Conservation (phyloP, 805 yeast species). For the Kluyveromyces wickerhamii region DNA sequence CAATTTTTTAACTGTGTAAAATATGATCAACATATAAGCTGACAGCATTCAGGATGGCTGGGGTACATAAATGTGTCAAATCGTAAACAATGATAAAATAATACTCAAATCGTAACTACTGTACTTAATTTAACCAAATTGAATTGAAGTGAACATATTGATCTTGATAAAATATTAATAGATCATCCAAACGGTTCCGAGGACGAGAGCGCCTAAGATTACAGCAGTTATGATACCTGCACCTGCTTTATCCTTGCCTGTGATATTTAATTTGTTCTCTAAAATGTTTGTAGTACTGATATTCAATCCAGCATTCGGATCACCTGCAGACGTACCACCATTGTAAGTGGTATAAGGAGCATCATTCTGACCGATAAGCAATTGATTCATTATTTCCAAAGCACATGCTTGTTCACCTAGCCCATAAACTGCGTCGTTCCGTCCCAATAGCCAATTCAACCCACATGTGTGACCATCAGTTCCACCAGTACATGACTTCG, state of each 20-base stretch:
- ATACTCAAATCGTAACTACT: no score
- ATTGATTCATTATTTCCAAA: slow-evolving; percentile 49
- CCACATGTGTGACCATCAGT: slow-evolving; percentile 87
- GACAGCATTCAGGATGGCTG: no score
- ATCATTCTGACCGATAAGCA: slow-evolving; percentile 31
- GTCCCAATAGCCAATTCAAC: slow-evolving; percentile 57
- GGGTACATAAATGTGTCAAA: no score
- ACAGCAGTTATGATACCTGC: slow-evolving; percentile 61
- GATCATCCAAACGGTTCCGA: slow-evolving; percentile 39
- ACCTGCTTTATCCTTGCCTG: slow-evolving; percentile 50
- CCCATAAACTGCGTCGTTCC: slow-evolving; percentile 72
- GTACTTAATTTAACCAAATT: no score
- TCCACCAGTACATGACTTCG: slow-evolving; percentile 81
- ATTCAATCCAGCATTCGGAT: slow-evolving; percentile 60
- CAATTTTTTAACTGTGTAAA: no score
- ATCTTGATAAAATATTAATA: no score
- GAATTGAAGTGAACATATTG: no score
- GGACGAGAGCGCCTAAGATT: slow-evolving; percentile 39
- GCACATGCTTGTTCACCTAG: slow-evolving; percentile 91
- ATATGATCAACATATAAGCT: no score
- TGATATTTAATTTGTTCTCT: slow-evolving; percentile 34
- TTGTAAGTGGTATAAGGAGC: slow-evolving; percentile 53
- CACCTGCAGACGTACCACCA: slow-evolving; percentile 69
- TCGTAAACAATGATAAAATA: no score
- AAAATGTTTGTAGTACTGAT: slow-evolving; percentile 28